phyloP scores from a whole-genome alignment of 768 basidiomycete species.

The Mrakia gelida region DNA sequence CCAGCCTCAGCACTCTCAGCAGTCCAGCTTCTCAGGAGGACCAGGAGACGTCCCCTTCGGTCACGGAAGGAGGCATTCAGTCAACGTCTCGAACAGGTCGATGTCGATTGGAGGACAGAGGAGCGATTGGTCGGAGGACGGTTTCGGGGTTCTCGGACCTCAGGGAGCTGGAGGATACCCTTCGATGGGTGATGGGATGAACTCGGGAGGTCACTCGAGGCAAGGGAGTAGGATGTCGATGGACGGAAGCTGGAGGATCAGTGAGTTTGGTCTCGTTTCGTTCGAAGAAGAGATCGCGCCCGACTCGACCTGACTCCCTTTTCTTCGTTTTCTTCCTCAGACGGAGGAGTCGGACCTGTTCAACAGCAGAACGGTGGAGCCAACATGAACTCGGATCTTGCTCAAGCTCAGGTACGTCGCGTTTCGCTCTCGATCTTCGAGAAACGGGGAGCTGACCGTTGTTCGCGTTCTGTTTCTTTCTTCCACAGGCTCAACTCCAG shows the following conservation, averaged over 20 bases:
- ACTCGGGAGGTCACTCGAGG: conserved; percentile 63
- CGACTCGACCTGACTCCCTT: not conserved
- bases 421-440: not conserved
- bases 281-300: conserved; percentile 48
- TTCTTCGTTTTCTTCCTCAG: conserved; percentile 9
- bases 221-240: conserved; percentile 47
- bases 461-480: not conserved
- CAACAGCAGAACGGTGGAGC: conserved; percentile 26
- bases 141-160: conserved; percentile 58
- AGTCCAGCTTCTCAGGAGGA: conserved; percentile 27
- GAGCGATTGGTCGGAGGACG: conserved; percentile 60
- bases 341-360: conserved; percentile 33
- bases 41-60: conserved; percentile 37
- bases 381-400: conserved; percentile 62
- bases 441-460: not conserved
- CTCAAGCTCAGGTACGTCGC: conserved; percentile 59
- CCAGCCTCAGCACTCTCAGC: conserved; percentile 57
- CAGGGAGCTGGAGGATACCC: not conserved
- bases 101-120: conserved; percentile 12
- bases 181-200: conserved; percentile 20
- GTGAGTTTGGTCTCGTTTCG: conserved; percentile 56
- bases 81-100: conserved; percentile 71
- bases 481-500: conserved; percentile 78
- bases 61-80: conserved; percentile 83
- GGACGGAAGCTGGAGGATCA: conserved; percentile 72